These are phyloP conservation scores for Zoysia matrella DNA, from an alignment of 202 grass and related monocot genomes.

Conservation along the genomic window DNA sequence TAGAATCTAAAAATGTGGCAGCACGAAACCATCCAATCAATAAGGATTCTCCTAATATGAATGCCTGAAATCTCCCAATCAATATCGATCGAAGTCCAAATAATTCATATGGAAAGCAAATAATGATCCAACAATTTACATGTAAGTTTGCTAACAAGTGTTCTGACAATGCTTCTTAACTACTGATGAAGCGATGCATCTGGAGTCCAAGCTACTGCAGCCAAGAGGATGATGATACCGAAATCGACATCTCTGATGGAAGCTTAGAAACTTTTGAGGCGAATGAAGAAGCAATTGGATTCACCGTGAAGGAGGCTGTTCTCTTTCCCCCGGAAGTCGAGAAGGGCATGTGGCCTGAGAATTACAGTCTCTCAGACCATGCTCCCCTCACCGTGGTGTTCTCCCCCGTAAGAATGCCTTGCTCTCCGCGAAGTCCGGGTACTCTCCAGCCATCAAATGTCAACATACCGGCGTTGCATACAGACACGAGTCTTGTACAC, in stretches of 20 bases:
- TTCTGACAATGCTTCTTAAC: slow-evolving; percentile 30
- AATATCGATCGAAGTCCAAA: not conserved
- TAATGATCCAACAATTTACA: not conserved
- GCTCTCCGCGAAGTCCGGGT: not conserved
- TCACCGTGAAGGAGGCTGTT: slow-evolving; percentile 72
- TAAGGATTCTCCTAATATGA: slow-evolving; percentile 8
- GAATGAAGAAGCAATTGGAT: slow-evolving; percentile 57
- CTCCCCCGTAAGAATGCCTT: slow-evolving; percentile 51
- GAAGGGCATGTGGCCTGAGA: slow-evolving; percentile 59
- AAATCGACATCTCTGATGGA: slow-evolving; percentile 38
- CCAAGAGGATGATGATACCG: not conserved
- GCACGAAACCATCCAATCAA: not conserved
- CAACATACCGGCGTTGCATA: slow-evolving; percentile 15
- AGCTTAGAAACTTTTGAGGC: slow-evolving; percentile 32
- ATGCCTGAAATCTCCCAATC: not conserved
- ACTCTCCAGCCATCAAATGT: slow-evolving; percentile 17
- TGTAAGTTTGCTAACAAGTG: not conserved
- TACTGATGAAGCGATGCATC: slow-evolving; percentile 56
- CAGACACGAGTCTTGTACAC: slow-evolving; percentile 43
- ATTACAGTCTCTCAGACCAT: slow-evolving; percentile 82
- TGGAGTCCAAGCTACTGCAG: slow-evolving; percentile 72
- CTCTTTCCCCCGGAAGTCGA: too few species aligned
- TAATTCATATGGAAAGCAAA: not conserved
- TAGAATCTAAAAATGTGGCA: slow-evolving; percentile 7
- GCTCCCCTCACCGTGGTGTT: slow-evolving; percentile 80